Base-by-base conservation (phyloP, 257 asterid species). In the Scutellaria barbata region DNA sequence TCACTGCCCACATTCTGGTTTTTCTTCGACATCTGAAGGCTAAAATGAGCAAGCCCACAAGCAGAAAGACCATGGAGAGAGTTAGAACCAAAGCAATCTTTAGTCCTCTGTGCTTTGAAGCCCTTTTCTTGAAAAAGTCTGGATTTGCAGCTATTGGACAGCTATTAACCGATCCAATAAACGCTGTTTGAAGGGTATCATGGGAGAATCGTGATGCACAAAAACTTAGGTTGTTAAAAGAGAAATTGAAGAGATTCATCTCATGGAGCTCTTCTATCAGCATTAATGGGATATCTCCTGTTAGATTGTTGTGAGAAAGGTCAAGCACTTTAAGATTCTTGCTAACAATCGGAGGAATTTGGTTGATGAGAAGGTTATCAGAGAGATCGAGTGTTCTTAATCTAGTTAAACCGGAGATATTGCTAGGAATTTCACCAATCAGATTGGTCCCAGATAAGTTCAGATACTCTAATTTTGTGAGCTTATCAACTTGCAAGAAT, bases 101-200 rank as follows among this genome's bases (percentile, higher is more conserved):
- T 22, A 91, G 82, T 8, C 88, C 96, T 66, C 86, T 66, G 71
- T 82, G 91, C 33, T 80, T 82, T 0, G 83, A 78, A 61, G 77
- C 11, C 67, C 81, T 82, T 69, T 53, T 81, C 66, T 74, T 79
- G 47, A 91, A 84, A 39, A 86, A 83, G 16, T 77, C 87, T 0
- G 98, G 95, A 6, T 91, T 85, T 62, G 96, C 99, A 33, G 99
- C 96, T 33, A 94, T 84, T 0, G 99, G 99, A 63, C 99, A 94
- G 77, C 92, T 90, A 61, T 83, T 84, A 1, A 81, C 77, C 9
- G 92, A 89, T 18, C 97, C 99, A 4, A 88, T 25, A 54, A 94
- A 91, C 13, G 96, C 72, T 0, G 84, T 71, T 47, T 68, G 76
- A 66, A 85, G 79, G 60, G 81, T 81, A 74, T 80, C 60, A 0